These are phyloP conservation scores for Davidsoniella neocaledoniae DNA, from an alignment of 2,329 filamentous ascomycete species.

Conservation along the genomic window DNA sequence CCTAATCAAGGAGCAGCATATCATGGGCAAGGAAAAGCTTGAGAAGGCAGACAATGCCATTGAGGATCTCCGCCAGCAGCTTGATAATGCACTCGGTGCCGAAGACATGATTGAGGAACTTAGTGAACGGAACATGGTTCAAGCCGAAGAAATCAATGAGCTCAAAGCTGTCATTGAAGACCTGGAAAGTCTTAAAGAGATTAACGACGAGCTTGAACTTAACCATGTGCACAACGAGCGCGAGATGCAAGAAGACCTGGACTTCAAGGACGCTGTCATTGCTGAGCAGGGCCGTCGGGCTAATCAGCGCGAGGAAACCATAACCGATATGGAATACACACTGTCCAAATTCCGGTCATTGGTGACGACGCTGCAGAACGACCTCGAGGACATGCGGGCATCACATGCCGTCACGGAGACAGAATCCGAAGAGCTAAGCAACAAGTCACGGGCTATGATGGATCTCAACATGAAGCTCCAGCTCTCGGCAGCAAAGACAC, in stretches of 20 bases:
- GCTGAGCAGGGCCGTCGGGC: slow-evolving; percentile 62
- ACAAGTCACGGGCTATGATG: slow-evolving; percentile 83
- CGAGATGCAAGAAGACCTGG: slow-evolving; percentile 84
- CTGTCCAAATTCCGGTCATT: slow-evolving; percentile 77
- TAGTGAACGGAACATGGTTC: slow-evolving; percentile 68
- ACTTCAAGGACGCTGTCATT: slow-evolving; percentile 71
- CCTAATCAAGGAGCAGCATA: slow-evolving; percentile 50
- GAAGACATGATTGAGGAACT: slow-evolving; percentile 92
- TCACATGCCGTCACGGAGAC: slow-evolving; percentile 85
- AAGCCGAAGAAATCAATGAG: slow-evolving; percentile 70
- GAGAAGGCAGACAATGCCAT: slow-evolving; percentile 55
- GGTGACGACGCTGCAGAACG: slow-evolving; percentile 67
- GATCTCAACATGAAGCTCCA: slow-evolving; percentile 92
- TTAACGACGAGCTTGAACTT: slow-evolving; percentile 85
- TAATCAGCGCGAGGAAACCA: slow-evolving; percentile 57
- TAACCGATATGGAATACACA: slow-evolving; percentile 83
- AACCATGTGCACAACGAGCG: slow-evolving; percentile 89
- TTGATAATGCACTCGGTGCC: slow-evolving; percentile 73
- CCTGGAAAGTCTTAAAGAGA: slow-evolving; percentile 73
- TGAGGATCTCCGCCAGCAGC: slow-evolving; percentile 75
- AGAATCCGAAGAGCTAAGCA: slow-evolving; percentile 79
- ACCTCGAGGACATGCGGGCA: slow-evolving; percentile 81
- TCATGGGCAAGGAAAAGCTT: slow-evolving; percentile 55
- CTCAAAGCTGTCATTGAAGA: slow-evolving; percentile 71
- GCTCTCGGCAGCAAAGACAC: slow-evolving; percentile 74